phyloP scores from a whole-genome alignment of 1,139 yeast species.

The Geotrichum siamense region DNA sequence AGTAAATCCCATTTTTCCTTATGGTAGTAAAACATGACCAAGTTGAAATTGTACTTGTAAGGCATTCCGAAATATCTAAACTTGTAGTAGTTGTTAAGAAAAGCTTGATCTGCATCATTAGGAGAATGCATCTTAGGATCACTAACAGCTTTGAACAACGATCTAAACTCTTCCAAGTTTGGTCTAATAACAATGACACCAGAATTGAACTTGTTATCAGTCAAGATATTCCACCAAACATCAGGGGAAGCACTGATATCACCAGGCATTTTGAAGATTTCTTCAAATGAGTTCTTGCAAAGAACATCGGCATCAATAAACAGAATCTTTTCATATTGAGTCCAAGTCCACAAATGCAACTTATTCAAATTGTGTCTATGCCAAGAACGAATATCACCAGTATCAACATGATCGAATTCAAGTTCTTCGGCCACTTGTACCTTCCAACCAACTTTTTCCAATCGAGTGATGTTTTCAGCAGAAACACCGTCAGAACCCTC shows the following conservation, averaged over 20 bases:
- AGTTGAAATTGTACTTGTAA: conserved; percentile 25
- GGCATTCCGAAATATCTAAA: conserved; percentile 23
- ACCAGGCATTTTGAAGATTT: conserved; percentile 24
- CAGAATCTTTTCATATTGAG: conserved; percentile 25
- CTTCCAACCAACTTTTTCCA: conserved; percentile 25
- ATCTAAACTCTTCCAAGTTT: conserved; percentile 23
- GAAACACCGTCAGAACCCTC: conserved; percentile 25
- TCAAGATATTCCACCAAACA: conserved; percentile 24
- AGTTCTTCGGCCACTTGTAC: conserved; percentile 23
- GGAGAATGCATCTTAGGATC: conserved; percentile 26
- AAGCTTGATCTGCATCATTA: conserved; percentile 27
- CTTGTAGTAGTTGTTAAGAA: conserved; percentile 23
- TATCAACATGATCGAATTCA: conserved; percentile 24
- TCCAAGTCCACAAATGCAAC: conserved; percentile 26
- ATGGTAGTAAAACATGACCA: conserved; percentile 22
- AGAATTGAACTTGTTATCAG: conserved; percentile 24
- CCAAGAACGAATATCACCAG: conserved; percentile 22
- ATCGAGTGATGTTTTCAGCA: conserved; percentile 22
- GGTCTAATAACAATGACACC: conserved; percentile 25
- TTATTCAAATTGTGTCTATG: conserved; percentile 26
- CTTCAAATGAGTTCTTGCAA: conserved; percentile 24
- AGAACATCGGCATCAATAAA: conserved; percentile 27
- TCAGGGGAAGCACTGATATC: conserved; percentile 26
- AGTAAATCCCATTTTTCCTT: conserved; percentile 22
- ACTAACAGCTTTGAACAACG: conserved; percentile 22